A percentile compares a stretch with the other conserved stretches of the same genome.
phyloP scores from a whole-genome alignment of 2,329 filamentous ascomycete species.

The Drechmeria coniospora region DNA sequence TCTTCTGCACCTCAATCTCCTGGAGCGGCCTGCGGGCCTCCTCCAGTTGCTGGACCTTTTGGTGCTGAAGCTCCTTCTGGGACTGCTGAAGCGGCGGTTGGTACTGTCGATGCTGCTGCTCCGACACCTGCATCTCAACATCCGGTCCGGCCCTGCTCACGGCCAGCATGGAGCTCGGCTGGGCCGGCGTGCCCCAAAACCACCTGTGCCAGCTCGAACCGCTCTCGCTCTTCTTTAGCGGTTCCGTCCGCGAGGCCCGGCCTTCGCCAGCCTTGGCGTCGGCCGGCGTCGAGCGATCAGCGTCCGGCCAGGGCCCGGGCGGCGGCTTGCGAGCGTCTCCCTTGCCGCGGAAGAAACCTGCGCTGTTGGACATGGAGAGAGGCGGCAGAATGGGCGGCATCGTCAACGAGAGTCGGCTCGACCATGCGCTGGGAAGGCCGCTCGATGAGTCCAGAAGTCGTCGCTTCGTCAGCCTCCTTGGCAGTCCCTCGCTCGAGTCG shows the following conservation, averaged over 20 bases:
- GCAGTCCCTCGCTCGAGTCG: conserved; percentile 5
- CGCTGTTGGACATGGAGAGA: conserved; percentile 16
- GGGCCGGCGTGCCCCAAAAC: conserved; percentile 18
- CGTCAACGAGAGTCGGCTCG: conserved; percentile 14
- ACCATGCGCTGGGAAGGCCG: conserved; percentile 4
- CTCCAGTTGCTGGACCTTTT: conserved; percentile 4
- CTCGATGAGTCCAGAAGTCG: conserved; percentile 9
- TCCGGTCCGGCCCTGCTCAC: no score
- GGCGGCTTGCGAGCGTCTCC: conserved; percentile 10
- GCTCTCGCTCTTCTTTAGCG: conserved; percentile 15
- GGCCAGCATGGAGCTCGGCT: no score
- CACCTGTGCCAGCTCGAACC: conserved; percentile 17
- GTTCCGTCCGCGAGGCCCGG: no score
- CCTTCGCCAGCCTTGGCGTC: conserved; percentile 33
- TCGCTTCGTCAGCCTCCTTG: conserved; percentile 16
- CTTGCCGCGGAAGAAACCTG: conserved; percentile 11
- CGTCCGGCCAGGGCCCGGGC: conserved; percentile 26
- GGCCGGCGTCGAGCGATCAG: no score
- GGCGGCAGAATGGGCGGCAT: conserved; percentile 13
- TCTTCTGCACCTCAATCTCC: conserved; percentile 7
- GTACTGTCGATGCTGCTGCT: background rate
- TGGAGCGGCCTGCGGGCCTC: background rate
- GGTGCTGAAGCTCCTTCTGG: background rate
- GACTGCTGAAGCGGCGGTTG: background rate
- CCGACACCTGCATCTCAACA: background rate